Base-by-base conservation (phyloP, 2,329 filamentous ascomycete species). In the Sphaerulina populicola region DNA sequence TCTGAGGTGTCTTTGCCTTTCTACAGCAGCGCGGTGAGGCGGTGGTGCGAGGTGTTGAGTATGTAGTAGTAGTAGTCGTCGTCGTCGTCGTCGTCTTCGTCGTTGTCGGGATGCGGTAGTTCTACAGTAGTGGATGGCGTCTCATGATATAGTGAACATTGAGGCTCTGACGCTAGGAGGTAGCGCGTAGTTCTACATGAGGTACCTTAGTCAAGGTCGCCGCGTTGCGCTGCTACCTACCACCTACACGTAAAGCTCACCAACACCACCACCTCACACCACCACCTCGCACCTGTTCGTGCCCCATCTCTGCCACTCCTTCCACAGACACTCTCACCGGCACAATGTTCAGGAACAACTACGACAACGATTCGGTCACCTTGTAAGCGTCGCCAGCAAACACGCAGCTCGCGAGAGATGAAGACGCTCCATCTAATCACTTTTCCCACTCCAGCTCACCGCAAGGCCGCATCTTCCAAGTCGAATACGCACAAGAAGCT, bases 331-430 rank as follows among this genome's bases (percentile, higher is more conserved):
- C 33, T 46, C 33, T 36, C n/a, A 37, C 40, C 41, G 44, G 21
- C 54, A 56, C 60, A 79, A 83, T 98, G 93, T 98, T 98, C 77
- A 82, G 93, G 75, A 98, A 98, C 80, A 97, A 97, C 75, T 98
- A 98, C 80, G 93, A 98, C 77, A 98, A 98, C 82, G 93, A 98
- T 74, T 94, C 91, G 58, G 90, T 97, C 75, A 98, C 93, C 75
- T 98, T 97, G 89, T 95, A 79, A 74, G 84, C 74, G 43, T 33
- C 36, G 29, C 42, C 37, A 9, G 14, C 18, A 10, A 5, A 18
- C 3, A 41, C 39, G 21, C 4, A 8, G 6, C 11, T 10, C 6
- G 7, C 21, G 10, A 12, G 15, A 9, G 9, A 9, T 43, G 35
- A 40, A 46, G n/a, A 31, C 31, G 41, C 33, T 39, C 12, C 27